These are phyloP conservation scores for Fusarium nelsonii DNA, from an alignment of 2,329 filamentous ascomycete genomes.

Conservation along the genomic window DNA sequence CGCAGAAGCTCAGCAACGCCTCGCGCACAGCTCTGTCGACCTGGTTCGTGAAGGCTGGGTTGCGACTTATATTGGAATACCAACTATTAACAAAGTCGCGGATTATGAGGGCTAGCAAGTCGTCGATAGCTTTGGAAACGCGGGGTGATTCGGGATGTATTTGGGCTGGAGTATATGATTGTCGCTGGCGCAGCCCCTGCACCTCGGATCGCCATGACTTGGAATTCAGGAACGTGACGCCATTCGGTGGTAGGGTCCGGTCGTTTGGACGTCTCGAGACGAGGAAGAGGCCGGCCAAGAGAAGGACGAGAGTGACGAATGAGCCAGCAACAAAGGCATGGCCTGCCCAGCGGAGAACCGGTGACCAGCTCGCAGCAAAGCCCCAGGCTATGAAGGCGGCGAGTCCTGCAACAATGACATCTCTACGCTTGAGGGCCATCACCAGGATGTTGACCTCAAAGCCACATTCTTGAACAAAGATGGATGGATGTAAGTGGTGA, in stretches of 20 bases:
- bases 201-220: slow-evolving; percentile 78
- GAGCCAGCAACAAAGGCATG: slow-evolving; percentile 84
- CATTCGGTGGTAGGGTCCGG: slow-evolving; percentile 57
- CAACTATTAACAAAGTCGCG: slow-evolving; percentile 89
- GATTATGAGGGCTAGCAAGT: slow-evolving; percentile 79
- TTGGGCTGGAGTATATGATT: slow-evolving; percentile 74
- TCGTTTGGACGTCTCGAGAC: slow-evolving; percentile 63
- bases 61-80: slow-evolving; percentile 88
- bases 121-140: slow-evolving; percentile 84
- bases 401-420: slow-evolving; percentile 76
- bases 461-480: slow-evolving; percentile 50
- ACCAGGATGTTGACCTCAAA: slow-evolving; percentile 49
- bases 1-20: slow-evolving; percentile 77
- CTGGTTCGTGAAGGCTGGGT: slow-evolving; percentile 84
- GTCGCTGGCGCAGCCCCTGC: slow-evolving; percentile 72
- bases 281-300: slow-evolving; percentile 68
- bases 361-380: slow-evolving; percentile 84
- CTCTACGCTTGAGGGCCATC: slow-evolving; percentile 80
- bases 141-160: slow-evolving; percentile 81
- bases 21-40: slow-evolving; percentile 83
- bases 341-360: slow-evolving; percentile 83
- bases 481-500: slow-evolving; percentile 40
- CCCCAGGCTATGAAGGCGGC: slow-evolving; percentile 89
- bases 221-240: slow-evolving; percentile 70
- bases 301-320: slow-evolving; percentile 65